Conservation (phyloP, 2,329 filamentous ascomycete genomes). For the Talaromyces albobiverticillius region DNA sequence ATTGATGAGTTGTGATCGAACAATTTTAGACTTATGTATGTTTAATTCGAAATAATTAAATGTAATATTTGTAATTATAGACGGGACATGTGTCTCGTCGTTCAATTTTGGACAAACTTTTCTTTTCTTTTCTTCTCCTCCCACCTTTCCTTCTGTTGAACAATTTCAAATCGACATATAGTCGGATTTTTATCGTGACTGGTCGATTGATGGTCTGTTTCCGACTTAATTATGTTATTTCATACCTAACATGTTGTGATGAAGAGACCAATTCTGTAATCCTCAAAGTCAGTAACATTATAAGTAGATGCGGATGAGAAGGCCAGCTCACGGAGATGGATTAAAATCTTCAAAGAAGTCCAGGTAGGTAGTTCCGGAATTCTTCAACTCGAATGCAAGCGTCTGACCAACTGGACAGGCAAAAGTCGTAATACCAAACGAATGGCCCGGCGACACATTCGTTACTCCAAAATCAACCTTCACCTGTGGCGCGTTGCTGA, state of each 20-base stretch:
- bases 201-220: too few species aligned
- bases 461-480: constrained; percentile 43
- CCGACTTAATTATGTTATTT: too few species aligned
- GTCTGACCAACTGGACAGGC: constrained; percentile 54
- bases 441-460: constrained; percentile 53
- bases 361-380: constrained; percentile 50
- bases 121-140: too few species aligned
- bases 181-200: too few species aligned
- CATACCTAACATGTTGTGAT: constrained; percentile 45
- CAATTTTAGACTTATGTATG: too few species aligned
- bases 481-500: constrained; percentile 50
- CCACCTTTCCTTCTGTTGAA: too few species aligned
- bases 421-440: constrained; percentile 54
- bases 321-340: constrained; percentile 42
- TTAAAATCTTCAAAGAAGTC: constrained; percentile 66
- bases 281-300: constrained; percentile 17
- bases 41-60: too few species aligned
- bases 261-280: constrained; percentile 37
- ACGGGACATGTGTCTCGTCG: too few species aligned
- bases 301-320: not conserved
- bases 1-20: too few species aligned
- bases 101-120: too few species aligned
- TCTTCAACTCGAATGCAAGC: constrained; percentile 53
- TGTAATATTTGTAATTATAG: too few species aligned
- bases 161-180: too few species aligned